A percentile compares a stretch with the other conserved stretches of the same genome.
phyloP scores from a whole-genome alignment of 495 filamentous ascomycete genomes.

The Daldinia vernicosa region DNA sequence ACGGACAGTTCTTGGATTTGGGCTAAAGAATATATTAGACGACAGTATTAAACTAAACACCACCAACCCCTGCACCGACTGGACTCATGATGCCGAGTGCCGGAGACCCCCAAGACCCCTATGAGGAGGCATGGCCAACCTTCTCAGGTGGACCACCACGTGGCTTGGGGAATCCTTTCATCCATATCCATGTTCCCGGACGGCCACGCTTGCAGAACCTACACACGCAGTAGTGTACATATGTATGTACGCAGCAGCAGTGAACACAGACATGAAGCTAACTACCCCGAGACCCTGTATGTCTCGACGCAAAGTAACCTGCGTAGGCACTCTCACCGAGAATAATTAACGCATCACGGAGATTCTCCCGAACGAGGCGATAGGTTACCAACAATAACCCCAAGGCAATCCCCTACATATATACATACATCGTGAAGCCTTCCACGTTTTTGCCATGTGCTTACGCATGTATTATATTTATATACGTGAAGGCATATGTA shows the following conservation, averaged over 20 bases:
- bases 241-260: no score
- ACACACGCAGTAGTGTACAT: neutral
- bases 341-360: neutral
- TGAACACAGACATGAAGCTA: neutral
- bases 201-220: neutral
- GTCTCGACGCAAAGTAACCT: slow-evolving; percentile 5
- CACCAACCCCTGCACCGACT: neutral
- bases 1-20: neutral
- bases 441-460: neutral
- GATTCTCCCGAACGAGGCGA: neutral
- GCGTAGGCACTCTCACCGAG: neutral
- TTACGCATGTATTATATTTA: neutral
- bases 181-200: neutral
- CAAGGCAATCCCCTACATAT: neutral
- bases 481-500: neutral
- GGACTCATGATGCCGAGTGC: neutral
- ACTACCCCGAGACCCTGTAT: neutral
- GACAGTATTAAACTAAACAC: neutral
- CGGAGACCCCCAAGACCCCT: neutral
- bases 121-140: neutral
- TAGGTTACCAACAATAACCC: neutral
- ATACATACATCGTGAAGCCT: neutral
- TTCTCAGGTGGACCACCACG: slow-evolving; percentile 1
- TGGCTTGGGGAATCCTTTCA: neutral
- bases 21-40: neutral